These are phyloP conservation scores for Neurospora sp. DNA, from an alignment of 495 filamentous ascomycete genomes.

Conservation along the genomic window DNA sequence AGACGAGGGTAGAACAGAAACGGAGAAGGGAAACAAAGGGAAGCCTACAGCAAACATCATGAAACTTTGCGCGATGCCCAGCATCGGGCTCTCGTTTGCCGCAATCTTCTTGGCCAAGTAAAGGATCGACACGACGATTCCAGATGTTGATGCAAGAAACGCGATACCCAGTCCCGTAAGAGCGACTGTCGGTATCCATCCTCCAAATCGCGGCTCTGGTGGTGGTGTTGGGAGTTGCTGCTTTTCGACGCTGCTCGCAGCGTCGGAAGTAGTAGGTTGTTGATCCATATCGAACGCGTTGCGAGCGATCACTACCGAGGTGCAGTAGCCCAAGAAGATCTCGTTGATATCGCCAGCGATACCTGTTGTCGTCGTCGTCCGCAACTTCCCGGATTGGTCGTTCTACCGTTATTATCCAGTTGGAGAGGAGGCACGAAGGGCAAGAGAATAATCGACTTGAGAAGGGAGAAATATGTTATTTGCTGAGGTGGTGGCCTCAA, in stretches of 20 bases:
- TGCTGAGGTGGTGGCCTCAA: neutral
- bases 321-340: neutral
- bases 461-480: neutral
- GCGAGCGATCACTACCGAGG: neutral
- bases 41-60: slow-evolving; percentile 9
- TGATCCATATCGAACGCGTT: neutral
- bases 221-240: neutral
- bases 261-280: neutral
- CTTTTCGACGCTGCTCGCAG: neutral
- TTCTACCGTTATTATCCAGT: neutral
- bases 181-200: neutral
- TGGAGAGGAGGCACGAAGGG: neutral
- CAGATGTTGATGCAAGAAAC: neutral
- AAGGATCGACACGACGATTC: neutral
- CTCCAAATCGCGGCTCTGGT: neutral
- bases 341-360: neutral
- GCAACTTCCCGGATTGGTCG: neutral
- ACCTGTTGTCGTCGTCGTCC: neutral
- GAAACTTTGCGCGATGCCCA: slow-evolving; percentile 9
- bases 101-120: neutral
- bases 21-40: neutral
- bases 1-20: neutral
- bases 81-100: neutral
- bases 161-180: neutral
- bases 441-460: neutral